Conservation (phyloP, 2,329 filamentous ascomycete genomes). For the Pseudogymnoascus sp. region DNA sequence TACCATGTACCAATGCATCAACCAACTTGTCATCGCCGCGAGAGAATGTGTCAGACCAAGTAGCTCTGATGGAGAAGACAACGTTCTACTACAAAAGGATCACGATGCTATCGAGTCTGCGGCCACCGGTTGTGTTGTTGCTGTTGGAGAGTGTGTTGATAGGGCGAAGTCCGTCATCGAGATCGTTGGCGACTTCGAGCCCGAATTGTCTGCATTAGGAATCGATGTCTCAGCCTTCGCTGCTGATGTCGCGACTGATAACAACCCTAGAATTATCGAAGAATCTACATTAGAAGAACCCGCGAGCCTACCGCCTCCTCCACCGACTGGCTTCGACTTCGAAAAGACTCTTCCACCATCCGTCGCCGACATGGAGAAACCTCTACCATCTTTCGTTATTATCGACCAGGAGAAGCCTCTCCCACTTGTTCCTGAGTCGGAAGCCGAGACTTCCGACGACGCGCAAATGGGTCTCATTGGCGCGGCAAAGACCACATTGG, state of each 20-base stretch:
- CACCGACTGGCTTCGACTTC: slow-evolving; percentile 23
- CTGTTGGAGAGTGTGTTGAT: slow-evolving; percentile 82
- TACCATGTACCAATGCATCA: slow-evolving; percentile 70
- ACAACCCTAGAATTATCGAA: background rate
- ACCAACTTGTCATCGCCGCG: slow-evolving; percentile 71
- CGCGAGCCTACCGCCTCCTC: slow-evolving; percentile 34
- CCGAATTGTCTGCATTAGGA: slow-evolving; percentile 48
- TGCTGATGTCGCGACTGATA: slow-evolving; percentile 2
- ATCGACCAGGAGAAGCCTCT: slow-evolving; percentile 56
- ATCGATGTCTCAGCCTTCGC: slow-evolving; percentile 38
- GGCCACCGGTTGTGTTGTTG: slow-evolving; percentile 79
- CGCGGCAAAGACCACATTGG: slow-evolving; percentile 3
- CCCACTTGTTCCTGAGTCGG: slow-evolving; percentile 47
- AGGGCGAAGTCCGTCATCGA: slow-evolving; percentile 81
- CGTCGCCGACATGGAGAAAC: background rate
- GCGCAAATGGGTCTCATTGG: slow-evolving; percentile 5
- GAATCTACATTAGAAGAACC: slow-evolving; percentile 21
- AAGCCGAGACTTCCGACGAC: background rate
- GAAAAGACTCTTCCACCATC: background rate
- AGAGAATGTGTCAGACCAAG: slow-evolving; percentile 66
- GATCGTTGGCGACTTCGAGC: slow-evolving; percentile 82
- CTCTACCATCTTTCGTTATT: slow-evolving; percentile 28
- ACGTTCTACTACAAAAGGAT: slow-evolving; percentile 72
- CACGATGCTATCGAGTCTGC: slow-evolving; percentile 67
- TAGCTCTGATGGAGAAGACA: slow-evolving; percentile 59